These are phyloP conservation scores for Lathyrus oleraceus DNA, from an alignment of 306 rosid genomes.

Conservation along the genomic window DNA sequence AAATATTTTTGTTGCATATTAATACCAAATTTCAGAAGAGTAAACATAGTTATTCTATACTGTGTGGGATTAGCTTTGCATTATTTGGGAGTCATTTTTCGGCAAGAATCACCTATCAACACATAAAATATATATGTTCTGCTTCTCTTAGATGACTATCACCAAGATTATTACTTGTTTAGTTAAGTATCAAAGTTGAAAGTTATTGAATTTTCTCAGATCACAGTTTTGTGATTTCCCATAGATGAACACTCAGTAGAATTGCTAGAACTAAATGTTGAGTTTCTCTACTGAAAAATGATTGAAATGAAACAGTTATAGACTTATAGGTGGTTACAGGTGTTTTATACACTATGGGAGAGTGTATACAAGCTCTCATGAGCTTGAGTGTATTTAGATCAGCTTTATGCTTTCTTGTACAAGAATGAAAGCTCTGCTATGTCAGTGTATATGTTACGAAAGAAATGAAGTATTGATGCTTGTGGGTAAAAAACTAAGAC, in stretches of 20 bases:
- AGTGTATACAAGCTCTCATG: no score
- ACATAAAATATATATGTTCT: conserved; percentile 14
- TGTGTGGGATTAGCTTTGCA: background rate
- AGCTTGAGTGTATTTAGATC: no score
- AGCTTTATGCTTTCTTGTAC: conserved; percentile 5
- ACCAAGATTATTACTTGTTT: background rate
- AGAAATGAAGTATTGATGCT: background rate
- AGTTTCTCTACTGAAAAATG: no score
- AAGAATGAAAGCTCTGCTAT: background rate
- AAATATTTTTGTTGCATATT: conserved; percentile 6
- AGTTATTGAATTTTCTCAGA: background rate
- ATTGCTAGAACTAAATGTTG: no score
- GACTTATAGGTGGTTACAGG: no score
- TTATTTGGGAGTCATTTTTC: conserved; percentile 9
- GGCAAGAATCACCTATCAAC: conserved; percentile 11
- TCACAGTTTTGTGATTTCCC: no score
- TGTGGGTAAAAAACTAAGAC: background rate
- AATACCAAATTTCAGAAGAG: background rate
- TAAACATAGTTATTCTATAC: conserved; percentile 5
- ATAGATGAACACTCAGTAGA: no score
- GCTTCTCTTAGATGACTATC: conserved; percentile 27
- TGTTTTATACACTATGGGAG: no score
- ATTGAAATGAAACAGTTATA: no score
- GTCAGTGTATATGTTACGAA: background rate
- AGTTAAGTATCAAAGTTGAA: background rate